Evolutionary conservation across 2,329 filamentous ascomycete genomes (phyloP).

Genomic region (Colletotrichum tropicale): DNA sequence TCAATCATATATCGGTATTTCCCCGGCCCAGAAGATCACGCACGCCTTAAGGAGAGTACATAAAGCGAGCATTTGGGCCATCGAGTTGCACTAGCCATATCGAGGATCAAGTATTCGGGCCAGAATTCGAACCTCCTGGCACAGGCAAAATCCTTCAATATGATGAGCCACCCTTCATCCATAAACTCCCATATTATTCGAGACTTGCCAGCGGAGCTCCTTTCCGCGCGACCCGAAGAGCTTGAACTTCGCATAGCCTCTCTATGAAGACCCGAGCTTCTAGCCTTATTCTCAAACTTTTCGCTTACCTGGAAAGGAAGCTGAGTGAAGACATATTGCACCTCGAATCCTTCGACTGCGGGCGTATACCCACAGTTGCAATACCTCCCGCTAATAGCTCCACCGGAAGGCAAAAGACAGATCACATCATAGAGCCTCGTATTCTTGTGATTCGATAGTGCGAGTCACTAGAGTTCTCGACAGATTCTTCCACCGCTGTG

Average conservation of each 20-base stretch:
- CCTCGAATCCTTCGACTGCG: neutral
- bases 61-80: neutral
- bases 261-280: fast-evolving
- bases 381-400: neutral
- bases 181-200: neutral
- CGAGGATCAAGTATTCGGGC: neutral
- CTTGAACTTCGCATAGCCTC: neutral
- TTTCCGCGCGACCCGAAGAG: neutral
- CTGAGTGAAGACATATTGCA: neutral
- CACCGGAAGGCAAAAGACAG: neutral
- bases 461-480: neutral
- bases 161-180: neutral
- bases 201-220: neutral
- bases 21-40: neutral
- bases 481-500: neutral
- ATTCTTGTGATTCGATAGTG: neutral
- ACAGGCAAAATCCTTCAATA: fast-evolving
- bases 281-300: fast-evolving
- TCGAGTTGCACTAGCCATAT: neutral
- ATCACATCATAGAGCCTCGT: neutral
- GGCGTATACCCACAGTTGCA: neutral
- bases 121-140: neutral
- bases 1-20: neutral
- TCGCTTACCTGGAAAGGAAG: neutral
- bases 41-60: neutral